phyloP scores from a whole-genome alignment of 2,329 filamentous ascomycete species.

The Sporothrix dimorphospora region DNA sequence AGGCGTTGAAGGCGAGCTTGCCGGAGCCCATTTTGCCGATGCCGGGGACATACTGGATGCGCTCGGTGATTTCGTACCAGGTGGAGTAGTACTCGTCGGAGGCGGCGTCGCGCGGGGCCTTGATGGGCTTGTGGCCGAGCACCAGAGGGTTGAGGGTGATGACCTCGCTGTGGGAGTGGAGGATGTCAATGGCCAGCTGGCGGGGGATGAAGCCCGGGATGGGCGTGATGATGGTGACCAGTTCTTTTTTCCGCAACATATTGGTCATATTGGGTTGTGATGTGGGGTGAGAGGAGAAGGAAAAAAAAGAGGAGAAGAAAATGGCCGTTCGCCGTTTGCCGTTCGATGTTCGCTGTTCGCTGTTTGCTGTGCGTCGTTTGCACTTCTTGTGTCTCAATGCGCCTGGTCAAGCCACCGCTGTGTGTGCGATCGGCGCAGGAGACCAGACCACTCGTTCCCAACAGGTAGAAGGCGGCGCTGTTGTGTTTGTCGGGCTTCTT shows the following conservation, averaged over 20 bases:
- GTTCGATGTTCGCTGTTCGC: neutral
- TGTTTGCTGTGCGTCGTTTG: neutral
- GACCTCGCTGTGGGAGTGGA: conserved; percentile 71
- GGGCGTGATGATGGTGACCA: conserved; percentile 69
- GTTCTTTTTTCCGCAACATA: conserved; percentile 63
- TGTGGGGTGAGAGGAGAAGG: neutral
- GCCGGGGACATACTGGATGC: conserved; percentile 69
- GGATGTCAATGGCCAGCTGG: conserved; percentile 71
- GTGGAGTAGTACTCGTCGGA: conserved; percentile 73
- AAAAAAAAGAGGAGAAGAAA: conserved; percentile 2
- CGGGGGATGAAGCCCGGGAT: conserved; percentile 72
- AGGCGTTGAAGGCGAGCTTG: conserved; percentile 70
- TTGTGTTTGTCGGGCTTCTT: neutral
- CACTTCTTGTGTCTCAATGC: neutral
- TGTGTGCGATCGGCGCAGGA: too few species aligned
- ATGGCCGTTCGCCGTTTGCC: neutral
- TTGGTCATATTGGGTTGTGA: conserved; percentile 22
- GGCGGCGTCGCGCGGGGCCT: conserved; percentile 67
- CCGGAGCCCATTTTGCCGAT: conserved; percentile 66
- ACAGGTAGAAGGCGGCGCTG: neutral
- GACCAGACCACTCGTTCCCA: neutral
- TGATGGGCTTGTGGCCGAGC: conserved; percentile 63
- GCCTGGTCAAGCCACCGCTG: neutral
- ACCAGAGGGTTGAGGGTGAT: conserved; percentile 73
- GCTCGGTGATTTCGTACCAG: conserved; percentile 73